These are phyloP conservation scores for Ophiostoma himal-ulmi DNA, from an alignment of 2,329 filamentous ascomycete species.

Conservation along the genomic window DNA sequence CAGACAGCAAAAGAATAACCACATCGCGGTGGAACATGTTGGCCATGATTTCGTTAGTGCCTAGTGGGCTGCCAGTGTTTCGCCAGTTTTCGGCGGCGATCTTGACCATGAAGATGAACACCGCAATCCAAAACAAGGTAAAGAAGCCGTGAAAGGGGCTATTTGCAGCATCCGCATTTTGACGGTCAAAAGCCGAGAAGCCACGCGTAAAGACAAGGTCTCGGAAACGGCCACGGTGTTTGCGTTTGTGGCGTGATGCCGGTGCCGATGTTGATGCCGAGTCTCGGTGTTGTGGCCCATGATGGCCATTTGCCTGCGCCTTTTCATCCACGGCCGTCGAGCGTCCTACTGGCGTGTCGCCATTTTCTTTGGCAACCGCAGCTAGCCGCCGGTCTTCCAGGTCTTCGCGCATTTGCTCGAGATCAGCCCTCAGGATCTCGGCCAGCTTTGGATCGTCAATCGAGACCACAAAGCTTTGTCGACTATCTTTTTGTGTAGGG, in stretches of 20 bases:
- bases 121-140: conserved; percentile 69
- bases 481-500: conserved; percentile 8
- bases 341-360: neutral
- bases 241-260: conserved; percentile 18
- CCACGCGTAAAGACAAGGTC: conserved; percentile 65
- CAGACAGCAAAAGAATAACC: conserved; percentile 53
- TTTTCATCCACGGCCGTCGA: neutral
- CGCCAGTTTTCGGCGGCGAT: conserved; percentile 64
- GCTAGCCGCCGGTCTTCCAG: conserved; percentile 18
- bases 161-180: conserved; percentile 58
- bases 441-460: conserved; percentile 38
- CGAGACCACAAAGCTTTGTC: conserved; percentile 29
- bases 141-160: conserved; percentile 76
- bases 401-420: conserved; percentile 31
- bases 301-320: neutral
- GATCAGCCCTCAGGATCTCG: conserved; percentile 34
- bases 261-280: neutral
- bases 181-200: conserved; percentile 68
- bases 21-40: conserved; percentile 57
- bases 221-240: conserved; percentile 35
- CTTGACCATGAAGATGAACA: conserved; percentile 60
- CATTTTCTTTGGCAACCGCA: neutral
- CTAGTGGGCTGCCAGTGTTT: conserved; percentile 61
- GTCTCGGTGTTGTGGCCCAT: neutral
- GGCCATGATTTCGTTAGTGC: conserved; percentile 64